Conservation (phyloP, 2,329 filamentous ascomycete genomes). For the Helminthosporium solani region DNA sequence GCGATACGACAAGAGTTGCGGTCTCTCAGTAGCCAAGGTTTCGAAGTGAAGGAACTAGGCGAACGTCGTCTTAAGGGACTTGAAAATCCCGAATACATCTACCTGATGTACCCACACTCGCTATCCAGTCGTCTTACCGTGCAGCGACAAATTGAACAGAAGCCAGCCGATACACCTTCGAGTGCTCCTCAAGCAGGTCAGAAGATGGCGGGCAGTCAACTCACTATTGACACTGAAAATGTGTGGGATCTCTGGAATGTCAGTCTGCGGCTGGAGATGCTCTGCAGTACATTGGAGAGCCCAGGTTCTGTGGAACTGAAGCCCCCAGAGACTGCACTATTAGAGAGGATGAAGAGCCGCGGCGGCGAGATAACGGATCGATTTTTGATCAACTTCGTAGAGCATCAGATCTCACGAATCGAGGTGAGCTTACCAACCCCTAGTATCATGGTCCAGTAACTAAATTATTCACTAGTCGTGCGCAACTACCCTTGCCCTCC, state of each 20-base stretch:
- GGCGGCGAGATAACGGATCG: constrained; percentile 86
- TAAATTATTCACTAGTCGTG: constrained; percentile 63
- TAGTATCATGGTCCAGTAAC: constrained; percentile 3
- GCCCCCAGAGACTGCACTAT: constrained; percentile 77
- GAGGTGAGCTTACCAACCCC: constrained; percentile 64
- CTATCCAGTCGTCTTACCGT: constrained; percentile 77
- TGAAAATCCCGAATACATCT: constrained; percentile 94
- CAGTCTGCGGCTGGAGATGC: constrained; percentile 84
- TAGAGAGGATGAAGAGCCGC: constrained; percentile 70
- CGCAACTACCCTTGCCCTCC: constrained; percentile 73
- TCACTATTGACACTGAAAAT: constrained; percentile 79
- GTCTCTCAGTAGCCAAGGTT: constrained; percentile 84
- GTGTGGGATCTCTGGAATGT: constrained; percentile 91
- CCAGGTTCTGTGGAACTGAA: constrained; percentile 64
- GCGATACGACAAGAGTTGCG: constrained; percentile 85
- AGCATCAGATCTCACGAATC: constrained; percentile 92
- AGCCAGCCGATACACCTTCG: constrained; percentile 25
- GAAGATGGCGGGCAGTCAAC: constrained; percentile 61
- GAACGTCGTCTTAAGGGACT: constrained; percentile 94
- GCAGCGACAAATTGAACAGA: constrained; percentile 57
- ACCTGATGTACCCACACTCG: constrained; percentile 89
- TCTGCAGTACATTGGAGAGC: constrained; percentile 85
- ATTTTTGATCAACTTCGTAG: constrained; percentile 85
- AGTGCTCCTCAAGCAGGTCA: constrained; percentile 57
- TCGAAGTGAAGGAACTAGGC: constrained; percentile 94